Percentiles rank a stretch among this genome's conserved stretches.
These are phyloP conservation scores for Phaeolepiota aurea DNA, from an alignment of 768 basidiomycete genomes.

Conservation along the genomic window DNA sequence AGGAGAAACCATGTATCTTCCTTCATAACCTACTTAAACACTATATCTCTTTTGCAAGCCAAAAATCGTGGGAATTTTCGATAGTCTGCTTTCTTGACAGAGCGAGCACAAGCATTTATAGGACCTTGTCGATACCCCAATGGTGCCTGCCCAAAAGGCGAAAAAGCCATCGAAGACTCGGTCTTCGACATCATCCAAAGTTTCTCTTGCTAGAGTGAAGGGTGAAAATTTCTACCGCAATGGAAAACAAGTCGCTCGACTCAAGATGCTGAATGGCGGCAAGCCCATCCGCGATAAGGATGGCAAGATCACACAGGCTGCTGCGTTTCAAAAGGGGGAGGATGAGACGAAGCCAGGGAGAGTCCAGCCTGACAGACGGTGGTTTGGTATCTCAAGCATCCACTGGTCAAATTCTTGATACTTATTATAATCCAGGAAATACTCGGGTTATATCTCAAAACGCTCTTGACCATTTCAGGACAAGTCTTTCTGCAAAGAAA, in stretches of 20 bases:
- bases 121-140: slow-evolving; percentile 11
- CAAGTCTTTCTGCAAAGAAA: slow-evolving; percentile 74
- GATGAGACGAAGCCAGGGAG: slow-evolving; percentile 83
- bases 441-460: slow-evolving; percentile 97
- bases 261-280: slow-evolving; percentile 91
- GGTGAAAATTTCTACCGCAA: slow-evolving; percentile 98
- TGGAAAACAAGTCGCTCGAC: slow-evolving; percentile 76
- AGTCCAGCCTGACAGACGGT: slow-evolving; percentile 90
- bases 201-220: slow-evolving; percentile 63
- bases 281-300: slow-evolving; percentile 86
- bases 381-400: slow-evolving; percentile 73
- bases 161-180: slow-evolving; percentile 28
- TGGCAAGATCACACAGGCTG: slow-evolving; percentile 89
- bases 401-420: slow-evolving; percentile 1
- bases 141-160: slow-evolving; percentile 33
- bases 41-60: no score
- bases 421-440: slow-evolving; percentile 52
- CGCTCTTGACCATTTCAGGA: slow-evolving; percentile 93
- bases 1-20: no score
- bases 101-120: no score
- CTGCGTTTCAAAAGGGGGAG: slow-evolving; percentile 94
- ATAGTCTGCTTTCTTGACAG: no score
- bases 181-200: slow-evolving; percentile 39
- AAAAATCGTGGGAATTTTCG: slow-evolving; percentile 4
- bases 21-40: no score